A percentile compares a stretch with the other conserved stretches of the same genome.
Evolutionary conservation across 805 yeast genomes (phyloP).

Genomic region (Suhomyces prunicola): DNA sequence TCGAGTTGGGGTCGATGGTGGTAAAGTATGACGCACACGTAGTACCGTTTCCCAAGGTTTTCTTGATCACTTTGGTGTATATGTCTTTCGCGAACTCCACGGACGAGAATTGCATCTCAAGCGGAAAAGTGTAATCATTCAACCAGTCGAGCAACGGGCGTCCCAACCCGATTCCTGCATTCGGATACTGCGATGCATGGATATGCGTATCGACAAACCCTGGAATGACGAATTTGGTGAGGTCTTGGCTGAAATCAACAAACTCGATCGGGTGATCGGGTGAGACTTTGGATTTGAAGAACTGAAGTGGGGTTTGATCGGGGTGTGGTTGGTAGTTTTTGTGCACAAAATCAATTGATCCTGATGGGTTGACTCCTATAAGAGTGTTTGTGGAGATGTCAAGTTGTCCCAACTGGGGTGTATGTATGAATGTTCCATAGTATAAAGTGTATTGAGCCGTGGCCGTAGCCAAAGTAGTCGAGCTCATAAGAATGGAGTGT

Average conservation of each 20-base stretch:
- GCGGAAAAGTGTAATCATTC: slow-evolving; percentile 80
- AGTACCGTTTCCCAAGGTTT: slow-evolving; percentile 78
- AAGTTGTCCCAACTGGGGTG: slow-evolving; percentile 56
- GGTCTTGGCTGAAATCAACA: slow-evolving; percentile 30
- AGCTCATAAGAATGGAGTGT: too few relatives aligned
- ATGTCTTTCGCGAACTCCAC: slow-evolving; percentile 51
- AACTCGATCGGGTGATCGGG: slow-evolving; percentile 8
- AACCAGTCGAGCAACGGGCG: slow-evolving; percentile 89
- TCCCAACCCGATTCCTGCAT: slow-evolving; percentile 67
- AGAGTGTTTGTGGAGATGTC: slow-evolving; percentile 55
- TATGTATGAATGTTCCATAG: slow-evolving; percentile 71
- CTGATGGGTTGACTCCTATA: slow-evolving; percentile 59
- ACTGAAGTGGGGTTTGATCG: neutral
- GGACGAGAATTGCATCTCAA: slow-evolving; percentile 62
- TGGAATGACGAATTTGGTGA: slow-evolving; percentile 58
- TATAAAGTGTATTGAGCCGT: slow-evolving; percentile 42
- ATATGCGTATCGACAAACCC: slow-evolving; percentile 46
- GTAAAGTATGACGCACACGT: slow-evolving; percentile 92
- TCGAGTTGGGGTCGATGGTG: slow-evolving; percentile 74
- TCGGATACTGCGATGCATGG: slow-evolving; percentile 45
- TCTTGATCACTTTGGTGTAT: slow-evolving; percentile 62
- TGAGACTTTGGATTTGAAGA: neutral
- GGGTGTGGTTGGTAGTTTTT: slow-evolving; percentile 7
- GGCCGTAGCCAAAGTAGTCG: slow-evolving; percentile 1
- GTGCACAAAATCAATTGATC: slow-evolving; percentile 46